Percentiles rank a stretch among this genome's conserved stretches.
Conservation (phyloP, 495 filamentous ascomycete genomes). For the Penicillium longicatenatum region DNA sequence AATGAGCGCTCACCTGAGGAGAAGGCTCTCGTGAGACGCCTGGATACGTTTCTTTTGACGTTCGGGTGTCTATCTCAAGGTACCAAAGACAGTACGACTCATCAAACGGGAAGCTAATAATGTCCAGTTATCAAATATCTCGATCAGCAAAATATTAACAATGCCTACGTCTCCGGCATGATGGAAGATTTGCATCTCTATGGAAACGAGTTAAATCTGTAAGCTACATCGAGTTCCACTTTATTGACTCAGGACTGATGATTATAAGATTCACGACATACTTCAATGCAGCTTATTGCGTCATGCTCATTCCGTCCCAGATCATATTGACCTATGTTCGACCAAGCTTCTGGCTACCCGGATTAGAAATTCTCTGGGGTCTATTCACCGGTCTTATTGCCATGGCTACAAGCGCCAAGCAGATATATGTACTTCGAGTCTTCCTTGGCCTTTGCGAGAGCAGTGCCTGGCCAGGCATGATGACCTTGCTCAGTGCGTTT, state of each 20-base stretch:
- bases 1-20: constrained; percentile 29
- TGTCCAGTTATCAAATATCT: constrained; percentile 52
- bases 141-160: constrained; percentile 58
- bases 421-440: constrained; percentile 31
- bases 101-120: not conserved
- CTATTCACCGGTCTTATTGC: constrained; percentile 33
- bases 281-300: constrained; percentile 62
- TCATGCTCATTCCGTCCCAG: constrained; percentile 60
- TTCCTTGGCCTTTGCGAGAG: constrained; percentile 38
- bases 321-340: constrained; percentile 56
- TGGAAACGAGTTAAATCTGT: constrained; percentile 49
- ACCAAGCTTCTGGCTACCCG: constrained; percentile 58
- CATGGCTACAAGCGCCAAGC: constrained; percentile 28
- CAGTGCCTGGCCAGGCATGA: constrained; percentile 38
- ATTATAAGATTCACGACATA: constrained; percentile 41
- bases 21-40: constrained; percentile 33
- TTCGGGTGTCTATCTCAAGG: constrained; percentile 38
- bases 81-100: constrained; percentile 1
- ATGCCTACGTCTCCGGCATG: constrained; percentile 50
- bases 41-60: constrained; percentile 33
- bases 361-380: constrained; percentile 54
- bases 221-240: not conserved
- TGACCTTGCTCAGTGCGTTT: constrained; percentile 33
- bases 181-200: constrained; percentile 39
- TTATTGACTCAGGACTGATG: not conserved